Percentiles rank a stretch among this genome's conserved stretches.
phyloP scores from a whole-genome alignment of 2,329 filamentous ascomycete species.

The Hysterium pulicare region DNA sequence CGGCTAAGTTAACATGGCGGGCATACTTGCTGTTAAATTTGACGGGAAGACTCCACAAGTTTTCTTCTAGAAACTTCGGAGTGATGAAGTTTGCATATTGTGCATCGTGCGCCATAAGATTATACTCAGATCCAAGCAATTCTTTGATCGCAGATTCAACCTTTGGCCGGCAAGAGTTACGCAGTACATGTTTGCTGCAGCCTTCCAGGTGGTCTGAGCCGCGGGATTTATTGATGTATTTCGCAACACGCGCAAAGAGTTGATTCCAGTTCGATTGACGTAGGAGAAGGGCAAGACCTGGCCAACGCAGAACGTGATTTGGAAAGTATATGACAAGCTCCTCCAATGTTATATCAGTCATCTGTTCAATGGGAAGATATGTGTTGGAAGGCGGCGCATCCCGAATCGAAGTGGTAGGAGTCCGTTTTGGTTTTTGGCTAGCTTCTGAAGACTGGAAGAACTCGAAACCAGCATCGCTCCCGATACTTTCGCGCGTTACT shows the following conservation, averaged over 20 bases:
- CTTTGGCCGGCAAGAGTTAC: not conserved
- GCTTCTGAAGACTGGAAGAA: not conserved
- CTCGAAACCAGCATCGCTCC: not conserved
- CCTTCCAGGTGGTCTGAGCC: not conserved
- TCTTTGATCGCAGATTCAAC: not conserved
- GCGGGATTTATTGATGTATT: not conserved
- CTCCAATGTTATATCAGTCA: conserved; percentile 14
- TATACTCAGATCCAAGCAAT: not conserved
- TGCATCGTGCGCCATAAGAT: not conserved
- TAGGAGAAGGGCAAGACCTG: conserved; percentile 3
- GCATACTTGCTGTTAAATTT: not conserved
- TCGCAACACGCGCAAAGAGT: not conserved
- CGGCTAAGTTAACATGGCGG: not conserved
- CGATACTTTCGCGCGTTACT: not conserved
- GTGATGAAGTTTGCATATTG: not conserved
- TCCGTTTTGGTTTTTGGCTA: not conserved
- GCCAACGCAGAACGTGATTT: conserved; percentile 17
- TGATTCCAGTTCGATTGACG: not conserved
- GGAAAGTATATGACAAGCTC: conserved; percentile 20
- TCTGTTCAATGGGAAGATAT: conserved; percentile 12
- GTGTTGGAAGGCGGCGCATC: conserved; percentile 8
- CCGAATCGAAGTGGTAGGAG: not conserved
- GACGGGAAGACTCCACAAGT: not conserved
- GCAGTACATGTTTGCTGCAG: not conserved
- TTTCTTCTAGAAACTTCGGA: not conserved